phyloP scores from a whole-genome alignment of 345 rosid species.

The Geranium rotundifolium region DNA sequence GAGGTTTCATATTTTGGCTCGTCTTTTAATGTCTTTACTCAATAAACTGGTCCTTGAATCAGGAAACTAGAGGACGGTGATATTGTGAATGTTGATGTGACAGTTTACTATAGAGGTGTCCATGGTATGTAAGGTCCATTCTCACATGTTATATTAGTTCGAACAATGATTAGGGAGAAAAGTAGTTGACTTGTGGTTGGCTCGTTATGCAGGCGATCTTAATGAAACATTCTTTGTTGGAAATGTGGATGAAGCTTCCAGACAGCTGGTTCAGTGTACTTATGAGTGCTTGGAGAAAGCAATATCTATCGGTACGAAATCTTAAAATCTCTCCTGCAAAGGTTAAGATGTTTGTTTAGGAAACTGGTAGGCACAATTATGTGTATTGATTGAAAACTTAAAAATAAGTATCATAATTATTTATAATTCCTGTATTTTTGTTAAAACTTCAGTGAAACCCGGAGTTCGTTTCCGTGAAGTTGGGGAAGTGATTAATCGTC shows the following conservation, averaged over 20 bases:
- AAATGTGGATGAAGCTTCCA: conserved; percentile 83
- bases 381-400: not conserved
- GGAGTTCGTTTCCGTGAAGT: conserved; percentile 90
- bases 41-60: conserved; percentile 14
- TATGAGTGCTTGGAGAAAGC: conserved; percentile 94
- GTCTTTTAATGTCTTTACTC: not conserved
- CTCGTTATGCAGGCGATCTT: conserved; percentile 57
- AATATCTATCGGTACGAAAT: conserved; percentile 56
- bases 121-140: conserved; percentile 46
- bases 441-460: conserved; percentile 66
- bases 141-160: not conserved
- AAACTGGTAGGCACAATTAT: too few relatives aligned
- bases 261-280: conserved; percentile 67
- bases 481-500: conserved; percentile 85
- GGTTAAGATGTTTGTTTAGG: not conserved
- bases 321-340: not conserved
- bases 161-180: not conserved
- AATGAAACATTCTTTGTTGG: conserved; percentile 97
- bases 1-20: not conserved
- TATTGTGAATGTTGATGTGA: conserved; percentile 80
- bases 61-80: conserved; percentile 95
- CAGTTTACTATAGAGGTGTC: conserved; percentile 81
- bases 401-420: too few relatives aligned
- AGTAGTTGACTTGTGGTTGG: conserved; percentile 7
- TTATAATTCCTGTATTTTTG: conserved; percentile 4